phyloP scores from a whole-genome alignment of 495 filamentous ascomycete genomes.

The Penicillium herquei region DNA sequence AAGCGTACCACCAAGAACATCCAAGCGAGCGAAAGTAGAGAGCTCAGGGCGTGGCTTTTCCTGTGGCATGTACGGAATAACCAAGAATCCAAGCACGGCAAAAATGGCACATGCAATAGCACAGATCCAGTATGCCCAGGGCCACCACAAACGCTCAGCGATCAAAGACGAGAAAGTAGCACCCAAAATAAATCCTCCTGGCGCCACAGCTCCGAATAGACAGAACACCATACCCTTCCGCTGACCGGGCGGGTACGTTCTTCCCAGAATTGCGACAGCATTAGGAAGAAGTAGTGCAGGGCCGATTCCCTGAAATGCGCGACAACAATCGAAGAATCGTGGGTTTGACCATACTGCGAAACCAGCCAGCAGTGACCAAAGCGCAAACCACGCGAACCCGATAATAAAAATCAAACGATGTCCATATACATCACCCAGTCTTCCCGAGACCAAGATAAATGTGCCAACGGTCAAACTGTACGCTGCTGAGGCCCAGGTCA shows the following conservation, averaged over 20 bases:
- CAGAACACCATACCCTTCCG: slow-evolving; percentile 60
- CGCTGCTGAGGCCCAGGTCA: slow-evolving; percentile 48
- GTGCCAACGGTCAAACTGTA: slow-evolving; percentile 59
- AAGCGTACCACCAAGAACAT: slow-evolving; percentile 42
- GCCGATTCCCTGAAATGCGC: slow-evolving; percentile 53
- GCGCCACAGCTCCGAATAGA: slow-evolving; percentile 57
- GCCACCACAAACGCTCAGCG: slow-evolving; percentile 52
- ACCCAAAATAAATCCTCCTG: slow-evolving; percentile 52
- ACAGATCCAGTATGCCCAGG: slow-evolving; percentile 62
- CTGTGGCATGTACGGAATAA: slow-evolving; percentile 46
- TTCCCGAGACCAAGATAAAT: slow-evolving; percentile 62
- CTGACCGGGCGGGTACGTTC: slow-evolving; percentile 39
- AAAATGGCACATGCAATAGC: slow-evolving; percentile 47
- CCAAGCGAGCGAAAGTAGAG: slow-evolving; percentile 7
- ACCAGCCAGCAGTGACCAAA: slow-evolving; percentile 60
- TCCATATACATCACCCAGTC: slow-evolving; percentile 64
- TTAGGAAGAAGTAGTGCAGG: slow-evolving; percentile 51
- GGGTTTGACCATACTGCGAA: slow-evolving; percentile 34
- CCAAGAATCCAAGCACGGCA: slow-evolving; percentile 37
- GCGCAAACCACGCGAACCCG: slow-evolving; percentile 58
- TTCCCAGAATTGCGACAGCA: slow-evolving; percentile 44
- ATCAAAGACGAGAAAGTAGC: slow-evolving; percentile 35
- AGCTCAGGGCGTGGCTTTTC: slow-evolving; percentile 4
- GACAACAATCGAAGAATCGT: slow-evolving; percentile 42
- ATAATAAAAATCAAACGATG: slow-evolving; percentile 57